phyloP scores from a whole-genome alignment of 2,329 filamentous ascomycete genomes.

The Thermothelomyces thermophilus region DNA sequence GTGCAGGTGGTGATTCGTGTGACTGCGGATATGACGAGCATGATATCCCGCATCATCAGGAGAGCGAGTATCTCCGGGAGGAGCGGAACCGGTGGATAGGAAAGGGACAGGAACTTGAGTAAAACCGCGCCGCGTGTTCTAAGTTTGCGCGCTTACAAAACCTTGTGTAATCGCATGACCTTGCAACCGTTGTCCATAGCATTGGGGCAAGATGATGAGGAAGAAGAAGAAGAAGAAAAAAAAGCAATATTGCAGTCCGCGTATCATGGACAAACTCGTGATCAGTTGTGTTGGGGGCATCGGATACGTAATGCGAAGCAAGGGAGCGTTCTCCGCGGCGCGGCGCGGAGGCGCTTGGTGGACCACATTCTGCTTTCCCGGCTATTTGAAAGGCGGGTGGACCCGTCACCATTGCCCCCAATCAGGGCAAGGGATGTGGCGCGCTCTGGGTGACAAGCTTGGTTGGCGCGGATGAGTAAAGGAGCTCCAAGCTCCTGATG shows the following conservation, averaged over 20 bases:
- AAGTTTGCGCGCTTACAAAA: too few relatives aligned
- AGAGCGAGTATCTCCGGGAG: too few relatives aligned
- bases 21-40: neutral
- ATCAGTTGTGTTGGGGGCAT: neutral
- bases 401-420: slow-evolving; percentile 7
- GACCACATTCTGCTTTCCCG: slow-evolving; percentile 3
- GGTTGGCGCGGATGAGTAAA: slow-evolving; percentile 17
- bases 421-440: slow-evolving; percentile 9
- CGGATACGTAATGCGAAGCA: neutral
- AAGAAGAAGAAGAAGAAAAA: too few relatives aligned
- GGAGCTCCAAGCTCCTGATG: neutral
- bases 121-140: too few relatives aligned
- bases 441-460: neutral
- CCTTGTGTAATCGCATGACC: too few relatives aligned
- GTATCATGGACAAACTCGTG: neutral
- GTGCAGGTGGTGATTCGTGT: neutral
- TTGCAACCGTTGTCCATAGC: too few relatives aligned
- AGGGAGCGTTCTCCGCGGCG: neutral
- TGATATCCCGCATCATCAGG: neutral
- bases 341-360: neutral
- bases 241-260: neutral
- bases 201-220: too few relatives aligned
- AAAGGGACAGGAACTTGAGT: neutral
- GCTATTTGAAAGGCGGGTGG: slow-evolving; percentile 9
- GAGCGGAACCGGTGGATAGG: neutral